Conservation (phyloP, 306 rosid species). For the Lathyrus oleraceus region DNA sequence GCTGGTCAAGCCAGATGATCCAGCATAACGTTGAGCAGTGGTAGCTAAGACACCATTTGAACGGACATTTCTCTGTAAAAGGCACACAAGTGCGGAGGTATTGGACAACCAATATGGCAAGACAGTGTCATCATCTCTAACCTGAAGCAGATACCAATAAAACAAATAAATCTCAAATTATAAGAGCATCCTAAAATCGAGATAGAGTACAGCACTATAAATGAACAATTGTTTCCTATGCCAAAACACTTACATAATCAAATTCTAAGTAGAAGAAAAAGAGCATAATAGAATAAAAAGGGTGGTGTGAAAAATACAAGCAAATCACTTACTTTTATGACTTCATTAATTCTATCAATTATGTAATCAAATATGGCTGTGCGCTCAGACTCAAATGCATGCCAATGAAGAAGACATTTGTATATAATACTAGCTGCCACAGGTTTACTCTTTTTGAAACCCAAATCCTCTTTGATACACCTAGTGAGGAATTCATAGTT, state of each 20-base stretch:
- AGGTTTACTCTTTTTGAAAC: slow-evolving; percentile 85
- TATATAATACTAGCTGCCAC: slow-evolving; percentile 83
- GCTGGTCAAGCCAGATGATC: slow-evolving; percentile 72
- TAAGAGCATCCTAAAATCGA: background rate
- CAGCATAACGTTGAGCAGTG: slow-evolving; percentile 71
- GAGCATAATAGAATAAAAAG: background rate
- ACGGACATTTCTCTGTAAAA: slow-evolving; percentile 79
- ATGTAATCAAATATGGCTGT: slow-evolving; percentile 88
- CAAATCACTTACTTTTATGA: slow-evolving; percentile 61
- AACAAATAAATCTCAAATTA: slow-evolving; percentile 27
- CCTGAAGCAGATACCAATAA: slow-evolving; percentile 52
- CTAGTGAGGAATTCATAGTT: slow-evolving; percentile 79
- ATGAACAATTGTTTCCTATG: background rate
- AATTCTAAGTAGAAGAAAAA: slow-evolving; percentile 25
- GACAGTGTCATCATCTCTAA: slow-evolving; percentile 65
- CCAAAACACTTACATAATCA: background rate
- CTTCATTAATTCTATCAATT: slow-evolving; percentile 83
- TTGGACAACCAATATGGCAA: slow-evolving; percentile 95
- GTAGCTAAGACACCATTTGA: slow-evolving; percentile 76
- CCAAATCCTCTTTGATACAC: slow-evolving; percentile 85
- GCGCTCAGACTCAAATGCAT: slow-evolving; percentile 93
- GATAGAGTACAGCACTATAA: slow-evolving; percentile 18
- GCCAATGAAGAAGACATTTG: slow-evolving; percentile 97
- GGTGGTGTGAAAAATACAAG: background rate
- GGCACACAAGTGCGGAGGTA: slow-evolving; percentile 86